A percentile compares a stretch with the other conserved stretches of the same genome.
These are phyloP conservation scores for Perilla frutescens DNA, from an alignment of 257 asterid genomes.

Conservation along the genomic window DNA sequence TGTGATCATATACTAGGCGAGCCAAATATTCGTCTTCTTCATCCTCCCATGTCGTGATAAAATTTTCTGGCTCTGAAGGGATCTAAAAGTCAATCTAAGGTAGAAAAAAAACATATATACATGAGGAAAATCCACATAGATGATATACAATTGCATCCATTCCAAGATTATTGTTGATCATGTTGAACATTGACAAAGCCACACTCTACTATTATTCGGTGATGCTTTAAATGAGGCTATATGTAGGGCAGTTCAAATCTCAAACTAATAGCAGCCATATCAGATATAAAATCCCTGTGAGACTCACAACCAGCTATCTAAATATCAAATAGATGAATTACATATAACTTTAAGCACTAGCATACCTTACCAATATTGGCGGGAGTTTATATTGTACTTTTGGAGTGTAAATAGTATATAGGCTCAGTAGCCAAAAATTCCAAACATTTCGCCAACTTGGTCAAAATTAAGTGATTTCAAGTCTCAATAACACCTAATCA, in stretches of 20 bases:
- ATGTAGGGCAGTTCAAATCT: background rate
- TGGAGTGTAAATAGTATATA: background rate
- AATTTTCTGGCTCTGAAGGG: conserved; percentile 54
- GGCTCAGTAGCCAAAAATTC: background rate
- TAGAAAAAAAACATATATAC: conserved; percentile 30
- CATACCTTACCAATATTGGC: background rate
- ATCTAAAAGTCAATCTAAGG: conserved; percentile 44
- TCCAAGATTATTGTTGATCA: background rate
- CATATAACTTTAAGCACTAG: conserved; percentile 7
- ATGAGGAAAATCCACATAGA: conserved; percentile 15
- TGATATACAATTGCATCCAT: conserved; percentile 27
- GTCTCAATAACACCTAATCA: background rate
- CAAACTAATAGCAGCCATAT: background rate
- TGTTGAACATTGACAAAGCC: conserved; percentile 1
- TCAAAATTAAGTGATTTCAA: background rate
- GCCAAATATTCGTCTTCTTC: conserved; percentile 94
- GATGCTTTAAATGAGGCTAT: conserved; percentile 9
- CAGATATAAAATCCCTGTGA: too few relatives aligned
- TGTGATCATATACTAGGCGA: conserved; percentile 70
- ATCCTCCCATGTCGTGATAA: conserved; percentile 69
- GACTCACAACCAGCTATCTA: background rate
- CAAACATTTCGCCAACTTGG: background rate
- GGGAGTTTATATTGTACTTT: background rate
- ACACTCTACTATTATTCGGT: conserved; percentile 11
- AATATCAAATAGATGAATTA: conserved; percentile 6